Evolutionary conservation across 139 green algal species (phyloP).

Genomic region (Coccomyxa sp.): DNA sequence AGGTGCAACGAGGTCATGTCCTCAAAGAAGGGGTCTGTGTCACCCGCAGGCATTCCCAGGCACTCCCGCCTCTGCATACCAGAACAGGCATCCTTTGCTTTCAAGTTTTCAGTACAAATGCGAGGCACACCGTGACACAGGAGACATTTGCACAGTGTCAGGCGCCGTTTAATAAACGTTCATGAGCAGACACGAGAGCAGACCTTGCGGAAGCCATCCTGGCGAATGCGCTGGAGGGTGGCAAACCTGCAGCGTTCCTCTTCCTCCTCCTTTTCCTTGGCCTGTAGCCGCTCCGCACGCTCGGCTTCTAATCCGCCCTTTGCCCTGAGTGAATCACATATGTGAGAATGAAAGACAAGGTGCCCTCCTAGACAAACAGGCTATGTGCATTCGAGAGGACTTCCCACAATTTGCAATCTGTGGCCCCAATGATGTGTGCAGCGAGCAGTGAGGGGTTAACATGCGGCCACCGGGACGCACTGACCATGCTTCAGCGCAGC

Average conservation of each 20-base stretch:
- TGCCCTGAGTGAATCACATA: not conserved
- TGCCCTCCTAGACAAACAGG: conserved; percentile 22
- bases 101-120: too few relatives aligned
- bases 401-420: too few relatives aligned
- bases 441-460: too few relatives aligned
- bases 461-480: not conserved
- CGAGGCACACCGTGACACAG: too few relatives aligned
- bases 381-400: not conserved
- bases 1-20: too few relatives aligned
- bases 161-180: too few relatives aligned
- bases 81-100: not conserved
- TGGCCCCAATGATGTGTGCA: not conserved
- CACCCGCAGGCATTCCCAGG: conserved; percentile 59
- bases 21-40: conserved; percentile 75
- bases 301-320: conserved; percentile 71
- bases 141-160: too few relatives aligned
- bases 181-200: too few relatives aligned
- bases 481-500: conserved; percentile 68
- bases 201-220: conserved; percentile 60
- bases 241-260: conserved; percentile 60
- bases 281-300: conserved; percentile 51
- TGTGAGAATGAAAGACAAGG: not conserved
- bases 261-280: conserved; percentile 47
- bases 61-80: conserved; percentile 49
- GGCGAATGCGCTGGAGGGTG: conserved; percentile 55